Evolutionary conservation across 1,284 basidiomycete species (phyloP), one percentile per base, ranked within the genome.

Genomic region (Boletus mariae): DNA sequence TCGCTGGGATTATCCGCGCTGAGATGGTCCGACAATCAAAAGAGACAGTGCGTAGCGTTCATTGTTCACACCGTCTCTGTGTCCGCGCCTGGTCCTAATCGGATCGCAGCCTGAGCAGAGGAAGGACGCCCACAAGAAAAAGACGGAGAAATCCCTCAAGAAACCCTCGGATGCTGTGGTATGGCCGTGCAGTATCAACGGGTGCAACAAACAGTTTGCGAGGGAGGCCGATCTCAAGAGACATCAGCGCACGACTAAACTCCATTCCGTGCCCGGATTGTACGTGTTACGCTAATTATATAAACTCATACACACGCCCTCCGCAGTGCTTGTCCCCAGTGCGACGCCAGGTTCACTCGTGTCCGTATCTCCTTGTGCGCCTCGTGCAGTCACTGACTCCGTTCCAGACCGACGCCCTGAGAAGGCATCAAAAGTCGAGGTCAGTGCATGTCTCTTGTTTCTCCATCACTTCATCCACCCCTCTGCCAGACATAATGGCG

Each of bases 121-220:
- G 69, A 79, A 77, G 63, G 77, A 80, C 45, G 53, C 71, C 11
- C 69, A 73, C 43, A 75, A 71, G 65, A 78, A 74, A 68, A 76
- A 72, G 65, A 71, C 20, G 10, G 65, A 65, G 45, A 65, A 55
- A 51, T 40, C 56, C 29, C 53, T 56, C 25, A 77, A 73, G 61
- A 83, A 81, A 62, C 66, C 71, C 40, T 63, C 73, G 2, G 75
- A 76, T 55, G 74, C 79, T 8, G 79, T 80, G 8, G 65, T 82
- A 48, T 89, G 87, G 87, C 83, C 86, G 7, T 89, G 86, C 73
- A 83, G 81, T 66, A 87, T 89, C 61, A 79, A 83, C 62, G 86
- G 85, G 11, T 89, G 86, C 71, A 82, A 80, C 68, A 88, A 87
- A 69, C 80, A 84, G 63, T 89, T 89, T 64, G 86, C 84, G 45